phyloP scores from a whole-genome alignment of 345 rosid genomes.

The Punica granatum region DNA sequence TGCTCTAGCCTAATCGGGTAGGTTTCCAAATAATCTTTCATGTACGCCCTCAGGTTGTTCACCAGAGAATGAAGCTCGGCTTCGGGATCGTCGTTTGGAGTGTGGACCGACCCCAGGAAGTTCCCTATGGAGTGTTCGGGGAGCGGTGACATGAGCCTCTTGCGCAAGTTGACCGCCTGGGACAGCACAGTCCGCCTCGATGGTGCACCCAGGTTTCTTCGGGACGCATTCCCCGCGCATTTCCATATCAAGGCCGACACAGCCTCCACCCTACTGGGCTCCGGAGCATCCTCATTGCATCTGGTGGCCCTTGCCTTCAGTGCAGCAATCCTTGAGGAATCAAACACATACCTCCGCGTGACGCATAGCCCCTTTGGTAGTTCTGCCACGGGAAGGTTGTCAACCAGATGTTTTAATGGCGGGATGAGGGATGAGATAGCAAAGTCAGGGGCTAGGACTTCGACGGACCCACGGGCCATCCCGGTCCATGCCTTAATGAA shows the following conservation, averaged over 20 bases:
- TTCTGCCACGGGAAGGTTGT: background rate
- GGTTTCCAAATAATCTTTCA: background rate
- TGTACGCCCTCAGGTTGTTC: slow-evolving; percentile 11
- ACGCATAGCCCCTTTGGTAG: background rate
- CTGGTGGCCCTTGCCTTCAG: slow-evolving; percentile 18
- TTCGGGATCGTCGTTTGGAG: slow-evolving; percentile 6
- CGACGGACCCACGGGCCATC: background rate
- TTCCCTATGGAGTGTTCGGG: slow-evolving; percentile 20
- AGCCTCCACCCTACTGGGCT: slow-evolving; percentile 27
- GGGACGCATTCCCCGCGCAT: background rate
- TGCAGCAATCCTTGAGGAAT: slow-evolving; percentile 14
- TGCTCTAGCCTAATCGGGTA: slow-evolving; percentile 2
- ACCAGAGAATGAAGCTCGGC: slow-evolving; percentile 14
- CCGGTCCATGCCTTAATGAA: slow-evolving; percentile 18
- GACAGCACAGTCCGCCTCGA: slow-evolving; percentile 3
- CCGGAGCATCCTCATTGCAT: background rate
- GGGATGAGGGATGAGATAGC: slow-evolving; percentile 11
- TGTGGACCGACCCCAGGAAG: slow-evolving; percentile 2
- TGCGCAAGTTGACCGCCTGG: slow-evolving; percentile 31
- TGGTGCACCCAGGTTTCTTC: background rate
- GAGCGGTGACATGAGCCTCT: slow-evolving; percentile 16
- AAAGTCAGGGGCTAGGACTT: slow-evolving; percentile 7
- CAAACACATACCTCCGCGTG: slow-evolving; percentile 12
- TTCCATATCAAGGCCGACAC: slow-evolving; percentile 21
- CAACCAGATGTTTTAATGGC: background rate